These are phyloP conservation scores for Colletotrichum truncatum DNA, from an alignment of 2,329 filamentous ascomycete genomes.

Conservation along the genomic window DNA sequence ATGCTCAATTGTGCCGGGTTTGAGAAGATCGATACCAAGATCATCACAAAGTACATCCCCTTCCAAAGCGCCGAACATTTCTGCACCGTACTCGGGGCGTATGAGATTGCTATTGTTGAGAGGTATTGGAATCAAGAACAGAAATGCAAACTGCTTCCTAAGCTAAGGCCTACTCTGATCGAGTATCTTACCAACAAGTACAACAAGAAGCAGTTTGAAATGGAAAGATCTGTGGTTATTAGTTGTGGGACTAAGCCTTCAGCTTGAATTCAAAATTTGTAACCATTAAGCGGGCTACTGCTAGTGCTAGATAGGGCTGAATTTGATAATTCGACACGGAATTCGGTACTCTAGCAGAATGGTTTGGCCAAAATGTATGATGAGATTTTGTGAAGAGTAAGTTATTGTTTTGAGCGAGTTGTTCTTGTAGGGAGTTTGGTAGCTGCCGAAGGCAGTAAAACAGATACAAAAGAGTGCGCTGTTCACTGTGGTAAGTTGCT, in stretches of 20 bases:
- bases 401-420: too few species aligned
- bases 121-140: slow-evolving; percentile 5
- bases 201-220: not conserved
- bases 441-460: too few species aligned
- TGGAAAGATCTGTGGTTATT: not conserved
- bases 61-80: not conserved
- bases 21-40: not conserved
- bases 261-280: too few species aligned
- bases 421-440: too few species aligned
- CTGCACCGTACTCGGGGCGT: not conserved
- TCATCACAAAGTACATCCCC: not conserved
- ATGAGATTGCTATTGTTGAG: not conserved
- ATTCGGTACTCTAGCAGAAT: too few species aligned
- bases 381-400: too few species aligned
- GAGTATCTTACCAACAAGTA: not conserved
- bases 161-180: not conserved
- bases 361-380: too few species aligned
- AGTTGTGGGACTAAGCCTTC: not conserved
- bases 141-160: not conserved
- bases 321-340: too few species aligned
- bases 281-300: too few species aligned
- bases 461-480: too few species aligned
- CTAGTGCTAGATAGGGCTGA: too few species aligned
- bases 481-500: too few species aligned
- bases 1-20: slow-evolving; percentile 8